Percentiles rank a stretch among this genome's conserved stretches.
phyloP scores from a whole-genome alignment of 306 rosid genomes.

The Prunus salicina region DNA sequence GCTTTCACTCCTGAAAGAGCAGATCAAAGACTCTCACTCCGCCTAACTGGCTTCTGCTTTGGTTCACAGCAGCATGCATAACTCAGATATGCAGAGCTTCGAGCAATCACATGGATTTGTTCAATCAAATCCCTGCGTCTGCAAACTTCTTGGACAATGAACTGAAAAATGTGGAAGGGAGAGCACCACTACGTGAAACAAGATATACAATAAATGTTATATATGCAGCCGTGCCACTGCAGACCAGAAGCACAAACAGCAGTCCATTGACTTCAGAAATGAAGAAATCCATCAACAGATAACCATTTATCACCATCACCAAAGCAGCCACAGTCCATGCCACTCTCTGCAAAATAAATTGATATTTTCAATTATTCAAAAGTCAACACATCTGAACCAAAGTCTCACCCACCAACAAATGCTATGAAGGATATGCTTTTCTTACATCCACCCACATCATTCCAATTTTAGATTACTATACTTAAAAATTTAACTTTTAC shows the following conservation, averaged over 20 bases:
- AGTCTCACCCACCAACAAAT: not conserved
- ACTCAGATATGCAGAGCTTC: slow-evolving; percentile 6
- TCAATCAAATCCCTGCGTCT: slow-evolving; percentile 31
- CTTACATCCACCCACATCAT: too few species aligned
- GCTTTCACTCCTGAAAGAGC: slow-evolving; percentile 25
- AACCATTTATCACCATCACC: slow-evolving; percentile 77
- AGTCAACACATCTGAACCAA: not conserved
- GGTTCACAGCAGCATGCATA: slow-evolving; percentile 20
- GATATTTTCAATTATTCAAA: not conserved
- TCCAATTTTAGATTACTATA: not conserved
- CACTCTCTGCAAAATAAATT: slow-evolving; percentile 49
- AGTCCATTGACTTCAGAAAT: slow-evolving; percentile 55
- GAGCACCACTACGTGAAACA: slow-evolving; percentile 47
- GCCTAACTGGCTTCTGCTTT: slow-evolving; percentile 31
- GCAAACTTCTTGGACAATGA: slow-evolving; percentile 48
- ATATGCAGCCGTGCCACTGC: slow-evolving; percentile 55
- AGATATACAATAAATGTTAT: slow-evolving; percentile 62
- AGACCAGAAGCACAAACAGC: slow-evolving; percentile 50
- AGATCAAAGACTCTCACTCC: slow-evolving; percentile 17
- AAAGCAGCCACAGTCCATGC: slow-evolving; percentile 83
- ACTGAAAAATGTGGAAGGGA: slow-evolving; percentile 52
- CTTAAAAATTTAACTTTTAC: not conserved
- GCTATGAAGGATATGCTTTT: too few species aligned
- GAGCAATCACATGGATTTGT: slow-evolving; percentile 8
- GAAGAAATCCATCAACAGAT: slow-evolving; percentile 72